Conservation (phyloP, 805 yeast species). For the Starmerella tilneyi region DNA sequence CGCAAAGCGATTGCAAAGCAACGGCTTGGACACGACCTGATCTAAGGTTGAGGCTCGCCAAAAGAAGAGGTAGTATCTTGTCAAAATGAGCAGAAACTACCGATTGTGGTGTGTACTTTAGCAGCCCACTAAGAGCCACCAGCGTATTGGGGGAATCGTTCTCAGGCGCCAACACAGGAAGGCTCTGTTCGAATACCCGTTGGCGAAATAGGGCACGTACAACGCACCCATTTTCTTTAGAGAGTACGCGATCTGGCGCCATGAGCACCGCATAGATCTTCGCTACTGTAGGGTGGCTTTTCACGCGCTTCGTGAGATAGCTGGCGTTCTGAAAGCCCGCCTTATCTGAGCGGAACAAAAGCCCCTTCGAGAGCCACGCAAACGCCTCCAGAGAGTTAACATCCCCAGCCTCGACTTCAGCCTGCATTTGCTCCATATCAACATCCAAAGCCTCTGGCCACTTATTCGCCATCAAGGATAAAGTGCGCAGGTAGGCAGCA, state of each 20-base stretch:
- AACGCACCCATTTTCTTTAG: slow-evolving; percentile 46
- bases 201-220: slow-evolving; percentile 70
- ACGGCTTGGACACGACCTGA: slow-evolving; percentile 23
- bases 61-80: slow-evolving; percentile 57
- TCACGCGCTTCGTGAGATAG: slow-evolving; percentile 33
- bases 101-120: slow-evolving; percentile 52
- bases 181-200: slow-evolving; percentile 51
- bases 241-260: slow-evolving; percentile 54
- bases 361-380: slow-evolving; percentile 66
- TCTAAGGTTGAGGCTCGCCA: slow-evolving; percentile 49
- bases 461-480: slow-evolving; percentile 50
- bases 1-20: slow-evolving; percentile 5
- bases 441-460: slow-evolving; percentile 31
- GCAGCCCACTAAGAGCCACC: slow-evolving; percentile 54
- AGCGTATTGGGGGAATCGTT: slow-evolving; percentile 40
- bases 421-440: slow-evolving; percentile 22
- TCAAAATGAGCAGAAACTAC: slow-evolving; percentile 56
- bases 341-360: slow-evolving; percentile 48
- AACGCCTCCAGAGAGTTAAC: slow-evolving; percentile 39
- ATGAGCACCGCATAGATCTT: slow-evolving; percentile 54
- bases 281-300: slow-evolving; percentile 37
- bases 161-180: slow-evolving; percentile 45
- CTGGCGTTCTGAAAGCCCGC: slow-evolving; percentile 32
- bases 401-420: slow-evolving; percentile 19
- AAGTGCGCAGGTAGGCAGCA: slow-evolving; percentile 46